Conservation (phyloP, 352 stramenopile species). For the Pythium scleroteichum region DNA sequence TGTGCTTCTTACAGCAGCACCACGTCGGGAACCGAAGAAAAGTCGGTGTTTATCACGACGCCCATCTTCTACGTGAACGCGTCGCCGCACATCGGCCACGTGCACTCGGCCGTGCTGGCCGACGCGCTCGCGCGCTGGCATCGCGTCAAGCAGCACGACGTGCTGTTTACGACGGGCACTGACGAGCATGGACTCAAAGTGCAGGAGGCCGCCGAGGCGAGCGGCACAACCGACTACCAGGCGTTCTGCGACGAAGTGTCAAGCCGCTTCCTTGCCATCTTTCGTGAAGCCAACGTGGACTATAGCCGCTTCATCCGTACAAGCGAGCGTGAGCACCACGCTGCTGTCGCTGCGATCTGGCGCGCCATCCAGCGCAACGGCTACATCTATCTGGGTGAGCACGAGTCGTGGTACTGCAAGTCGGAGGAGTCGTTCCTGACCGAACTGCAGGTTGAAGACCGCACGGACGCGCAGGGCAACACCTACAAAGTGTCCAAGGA, state of each 20-base stretch:
- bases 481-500: conserved; percentile 84
- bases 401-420: conserved; percentile 99
- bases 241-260: conserved; percentile 93
- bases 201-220: conserved; percentile 91
- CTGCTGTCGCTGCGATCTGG: conserved; percentile 93
- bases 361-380: conserved; percentile 87
- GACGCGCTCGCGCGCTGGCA: conserved; percentile 86
- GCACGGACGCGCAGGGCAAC: conserved; percentile 36
- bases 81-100: conserved; percentile 98
- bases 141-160: conserved; percentile 46
- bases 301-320: conserved; percentile 98
- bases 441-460: conserved; percentile 95
- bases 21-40: conserved; percentile 1
- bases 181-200: conserved; percentile 99
- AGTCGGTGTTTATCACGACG: conserved; percentile 90
- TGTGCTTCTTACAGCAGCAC: conserved; percentile 4
- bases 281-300: conserved; percentile 88
- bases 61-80: conserved; percentile 99
- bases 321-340: conserved; percentile 92
- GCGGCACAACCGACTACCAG: conserved; percentile 79
- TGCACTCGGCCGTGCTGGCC: conserved; percentile 95
- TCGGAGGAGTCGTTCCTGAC: conserved; percentile 99
- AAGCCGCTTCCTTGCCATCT: conserved; percentile 88
- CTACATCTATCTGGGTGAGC: conserved; percentile 96
- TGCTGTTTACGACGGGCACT: conserved; percentile 96